These are phyloP conservation scores for Acrocalymma vagum DNA, from an alignment of 2,329 filamentous ascomycete species.

Conservation along the genomic window DNA sequence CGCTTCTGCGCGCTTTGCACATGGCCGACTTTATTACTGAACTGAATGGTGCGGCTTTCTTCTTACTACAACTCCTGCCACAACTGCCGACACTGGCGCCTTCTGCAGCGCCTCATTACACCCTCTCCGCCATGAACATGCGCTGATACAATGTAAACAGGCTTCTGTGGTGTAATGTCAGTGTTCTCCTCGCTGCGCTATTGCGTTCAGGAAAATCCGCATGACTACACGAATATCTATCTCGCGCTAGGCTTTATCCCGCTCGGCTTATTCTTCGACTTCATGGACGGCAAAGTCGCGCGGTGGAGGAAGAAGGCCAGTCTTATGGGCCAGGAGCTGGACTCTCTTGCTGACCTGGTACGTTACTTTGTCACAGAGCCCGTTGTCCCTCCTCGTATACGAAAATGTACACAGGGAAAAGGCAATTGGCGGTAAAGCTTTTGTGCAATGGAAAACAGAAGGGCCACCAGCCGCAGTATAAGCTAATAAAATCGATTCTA, in stretches of 20 bases:
- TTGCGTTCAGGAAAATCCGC: constrained; percentile 74
- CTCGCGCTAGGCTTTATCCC: constrained; percentile 86
- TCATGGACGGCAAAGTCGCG: constrained; percentile 96
- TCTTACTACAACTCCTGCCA: not conserved
- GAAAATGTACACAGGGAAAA: no score
- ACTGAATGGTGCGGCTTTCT: constrained; percentile 67
- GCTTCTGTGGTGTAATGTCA: constrained; percentile 92
- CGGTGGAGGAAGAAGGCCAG: constrained; percentile 97
- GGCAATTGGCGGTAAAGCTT: no score
- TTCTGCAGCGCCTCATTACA: not conserved
- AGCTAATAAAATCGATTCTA: constrained; percentile 46
- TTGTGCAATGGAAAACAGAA: no score
- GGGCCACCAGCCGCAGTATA: not conserved
- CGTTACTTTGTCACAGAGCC: constrained; percentile 31
- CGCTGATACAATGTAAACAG: constrained; percentile 48
- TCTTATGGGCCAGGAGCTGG: constrained; percentile 96
- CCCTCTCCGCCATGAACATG: no score
- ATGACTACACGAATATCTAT: constrained; percentile 76
- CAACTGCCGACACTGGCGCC: not conserved
- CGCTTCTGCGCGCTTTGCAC: constrained; percentile 69
- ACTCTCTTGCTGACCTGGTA: constrained; percentile 95
- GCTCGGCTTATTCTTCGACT: constrained; percentile 90
- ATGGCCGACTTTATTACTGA: constrained; percentile 86
- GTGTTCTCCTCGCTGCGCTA: constrained; percentile 95
- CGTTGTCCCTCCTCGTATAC: not conserved